A percentile compares a stretch with the other conserved stretches of the same genome.
These are phyloP conservation scores for Irpex rosettiformis DNA, from an alignment of 1,284 basidiomycete species.

Conservation along the genomic window DNA sequence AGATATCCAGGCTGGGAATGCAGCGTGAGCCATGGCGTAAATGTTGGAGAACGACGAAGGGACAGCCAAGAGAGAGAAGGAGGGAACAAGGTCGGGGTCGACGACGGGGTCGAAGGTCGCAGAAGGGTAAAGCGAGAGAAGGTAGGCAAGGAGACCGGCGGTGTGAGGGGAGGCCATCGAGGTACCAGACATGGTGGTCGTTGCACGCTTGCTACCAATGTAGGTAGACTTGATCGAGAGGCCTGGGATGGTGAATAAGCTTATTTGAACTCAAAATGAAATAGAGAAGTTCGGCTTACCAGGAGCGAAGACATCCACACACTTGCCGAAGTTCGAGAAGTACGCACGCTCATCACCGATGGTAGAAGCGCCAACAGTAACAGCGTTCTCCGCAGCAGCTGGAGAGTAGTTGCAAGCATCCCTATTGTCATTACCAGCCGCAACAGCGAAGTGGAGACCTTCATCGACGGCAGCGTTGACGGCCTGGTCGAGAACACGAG, in stretches of 20 bases:
- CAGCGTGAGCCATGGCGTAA: conserved; percentile 51
- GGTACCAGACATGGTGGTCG: conserved; percentile 64
- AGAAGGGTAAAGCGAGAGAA: conserved; percentile 62
- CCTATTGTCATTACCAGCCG: conserved; percentile 70
- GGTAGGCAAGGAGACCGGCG: conserved; percentile 70
- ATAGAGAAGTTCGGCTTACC: conserved; percentile 36
- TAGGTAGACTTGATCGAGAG: conserved; percentile 68
- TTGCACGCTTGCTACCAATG: conserved; percentile 53
- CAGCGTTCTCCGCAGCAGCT: conserved; percentile 59
- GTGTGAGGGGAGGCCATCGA: conserved; percentile 59
- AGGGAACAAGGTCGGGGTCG: conserved; percentile 27
- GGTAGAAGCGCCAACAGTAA: conserved; percentile 77
- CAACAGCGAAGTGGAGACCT: conserved; percentile 94
- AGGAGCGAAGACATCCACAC: conserved; percentile 76
- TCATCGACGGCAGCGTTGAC: conserved; percentile 82
- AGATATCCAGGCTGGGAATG: conserved; percentile 58
- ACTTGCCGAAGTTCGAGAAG: conserved; percentile 72
- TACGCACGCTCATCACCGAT: conserved; percentile 71
- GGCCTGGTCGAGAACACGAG: conserved; percentile 79
- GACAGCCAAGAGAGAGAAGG: conserved; percentile 17
- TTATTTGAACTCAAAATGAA: background rate
- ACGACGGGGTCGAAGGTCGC: conserved; percentile 43
- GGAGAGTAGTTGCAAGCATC: conserved; percentile 72
- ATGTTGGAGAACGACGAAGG: conserved; percentile 30
- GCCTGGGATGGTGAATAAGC: conserved; percentile 32